Evolutionary conservation across 2,329 filamentous ascomycete genomes (phyloP).

Genomic region (Penicillium italicum): DNA sequence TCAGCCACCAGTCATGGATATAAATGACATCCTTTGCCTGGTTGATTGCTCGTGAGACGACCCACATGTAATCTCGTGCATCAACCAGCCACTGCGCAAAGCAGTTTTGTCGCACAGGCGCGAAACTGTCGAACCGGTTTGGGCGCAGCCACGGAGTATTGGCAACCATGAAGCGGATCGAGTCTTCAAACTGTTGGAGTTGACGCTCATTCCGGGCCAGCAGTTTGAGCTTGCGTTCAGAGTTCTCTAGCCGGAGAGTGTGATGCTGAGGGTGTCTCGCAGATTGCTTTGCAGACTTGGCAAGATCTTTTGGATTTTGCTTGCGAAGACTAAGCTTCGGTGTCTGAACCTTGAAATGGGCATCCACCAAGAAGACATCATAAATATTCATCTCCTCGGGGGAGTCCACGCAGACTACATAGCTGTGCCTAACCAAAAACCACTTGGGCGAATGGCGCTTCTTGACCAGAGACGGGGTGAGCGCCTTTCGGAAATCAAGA

Average conservation of each 20-base stretch:
- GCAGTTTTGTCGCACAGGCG: constrained; percentile 78
- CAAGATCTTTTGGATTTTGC: constrained; percentile 56
- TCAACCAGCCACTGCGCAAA: constrained; percentile 97
- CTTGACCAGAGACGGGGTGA: constrained; percentile 74
- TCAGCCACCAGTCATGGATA: constrained; percentile 99
- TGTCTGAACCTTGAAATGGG: constrained; percentile 76
- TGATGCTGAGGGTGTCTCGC: constrained; percentile 69
- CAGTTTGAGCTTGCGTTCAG: constrained; percentile 86
- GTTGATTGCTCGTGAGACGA: constrained; percentile 91
- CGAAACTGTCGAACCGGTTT: constrained; percentile 90
- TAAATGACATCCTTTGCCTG: constrained; percentile 98
- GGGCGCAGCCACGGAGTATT: constrained; percentile 77
- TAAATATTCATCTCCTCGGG: constrained; percentile 99
- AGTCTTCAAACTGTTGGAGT: constrained; percentile 88
- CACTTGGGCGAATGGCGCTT: constrained; percentile 86
- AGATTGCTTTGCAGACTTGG: constrained; percentile 61
- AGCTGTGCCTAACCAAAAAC: constrained; percentile 97
- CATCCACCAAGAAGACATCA: constrained; percentile 95
- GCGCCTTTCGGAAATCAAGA: constrained; percentile 75
- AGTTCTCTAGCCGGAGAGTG: constrained; percentile 80
- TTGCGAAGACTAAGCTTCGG: constrained; percentile 57
- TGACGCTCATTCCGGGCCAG: constrained; percentile 87
- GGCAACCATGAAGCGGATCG: constrained; percentile 78
- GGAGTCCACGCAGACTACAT: constrained; percentile 96
- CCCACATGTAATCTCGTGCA: constrained; percentile 98